These are phyloP conservation scores for Chaetomium globosum DNA, from an alignment of 2,329 filamentous ascomycete genomes.

Conservation along the genomic window DNA sequence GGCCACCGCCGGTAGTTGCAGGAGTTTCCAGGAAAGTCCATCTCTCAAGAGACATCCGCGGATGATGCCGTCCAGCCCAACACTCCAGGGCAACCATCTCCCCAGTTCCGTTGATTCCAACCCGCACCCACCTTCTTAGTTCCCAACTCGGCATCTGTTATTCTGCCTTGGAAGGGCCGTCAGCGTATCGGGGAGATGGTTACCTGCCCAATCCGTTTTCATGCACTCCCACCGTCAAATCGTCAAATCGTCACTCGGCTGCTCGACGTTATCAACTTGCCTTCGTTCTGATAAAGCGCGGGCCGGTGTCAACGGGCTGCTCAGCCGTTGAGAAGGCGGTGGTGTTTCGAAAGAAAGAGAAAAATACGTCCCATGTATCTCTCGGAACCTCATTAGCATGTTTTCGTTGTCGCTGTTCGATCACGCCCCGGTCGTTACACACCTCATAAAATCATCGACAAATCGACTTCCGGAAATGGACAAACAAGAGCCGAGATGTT, in stretches of 20 bases:
- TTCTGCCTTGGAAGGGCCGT: background rate
- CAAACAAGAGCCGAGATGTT: constrained; percentile 34
- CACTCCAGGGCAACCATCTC: background rate
- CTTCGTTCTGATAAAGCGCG: background rate
- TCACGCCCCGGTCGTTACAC: background rate
- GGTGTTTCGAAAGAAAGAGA: background rate
- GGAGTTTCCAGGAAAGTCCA: constrained; percentile 7
- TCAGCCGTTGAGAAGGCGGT: background rate
- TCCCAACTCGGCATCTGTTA: background rate
- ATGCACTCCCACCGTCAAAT: background rate
- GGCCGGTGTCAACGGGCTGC: background rate
- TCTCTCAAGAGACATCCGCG: background rate
- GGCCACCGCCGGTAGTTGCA: constrained; percentile 32
- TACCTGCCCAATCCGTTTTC: background rate
- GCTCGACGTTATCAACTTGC: background rate
- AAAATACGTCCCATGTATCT: background rate
- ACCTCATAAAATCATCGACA: background rate
- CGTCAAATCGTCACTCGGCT: background rate
- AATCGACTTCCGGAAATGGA: constrained; percentile 25
- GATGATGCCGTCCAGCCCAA: constrained; percentile 8
- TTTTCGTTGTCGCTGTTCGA: background rate
- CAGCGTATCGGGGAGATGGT: background rate
- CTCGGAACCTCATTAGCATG: background rate
- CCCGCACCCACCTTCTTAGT: background rate
- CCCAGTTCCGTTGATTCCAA: background rate